Conservation (phyloP, 306 rosid genomes). For the Trifolium subterraneum region DNA sequence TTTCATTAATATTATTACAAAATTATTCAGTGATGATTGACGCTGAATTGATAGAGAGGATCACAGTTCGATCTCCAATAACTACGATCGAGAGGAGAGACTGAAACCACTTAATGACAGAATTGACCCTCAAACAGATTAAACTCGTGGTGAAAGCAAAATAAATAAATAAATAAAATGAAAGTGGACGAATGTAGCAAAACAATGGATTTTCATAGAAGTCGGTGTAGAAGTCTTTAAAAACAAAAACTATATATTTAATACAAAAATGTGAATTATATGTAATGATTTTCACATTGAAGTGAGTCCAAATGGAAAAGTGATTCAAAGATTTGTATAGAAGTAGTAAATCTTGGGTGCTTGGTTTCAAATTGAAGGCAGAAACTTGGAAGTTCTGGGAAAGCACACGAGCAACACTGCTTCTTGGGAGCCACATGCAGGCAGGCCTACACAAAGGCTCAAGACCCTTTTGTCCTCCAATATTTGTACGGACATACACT, state of each 20-base stretch:
- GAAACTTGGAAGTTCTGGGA: constrained; percentile 44
- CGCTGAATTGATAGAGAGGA: no score
- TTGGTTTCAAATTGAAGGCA: constrained; percentile 24
- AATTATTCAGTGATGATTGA: no score
- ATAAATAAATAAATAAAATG: no score
- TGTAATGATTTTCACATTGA: constrained; percentile 16
- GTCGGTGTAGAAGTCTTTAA: not conserved
- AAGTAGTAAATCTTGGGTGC: constrained; percentile 38
- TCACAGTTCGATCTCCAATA: no score
- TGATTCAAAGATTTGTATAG: constrained; percentile 32
- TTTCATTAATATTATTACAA: no score
- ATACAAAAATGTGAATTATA: not conserved
- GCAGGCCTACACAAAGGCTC: constrained; percentile 22
- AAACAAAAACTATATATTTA: not conserved
- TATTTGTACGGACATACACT: constrained; percentile 39
- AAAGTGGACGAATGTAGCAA: not conserved
- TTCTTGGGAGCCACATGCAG: constrained; percentile 39
- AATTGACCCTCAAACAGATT: no score
- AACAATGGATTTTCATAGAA: not conserved
- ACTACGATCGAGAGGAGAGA: no score
- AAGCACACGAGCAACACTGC: constrained; percentile 51
- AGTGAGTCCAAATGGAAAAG: constrained; percentile 30
- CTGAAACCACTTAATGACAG: no score
- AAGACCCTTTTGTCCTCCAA: constrained; percentile 40
- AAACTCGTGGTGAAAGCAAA: no score